A percentile compares a stretch with the other conserved stretches of the same genome.
Conservation (phyloP, 2,329 filamentous ascomycete genomes). For the Botrytis squamosa region DNA sequence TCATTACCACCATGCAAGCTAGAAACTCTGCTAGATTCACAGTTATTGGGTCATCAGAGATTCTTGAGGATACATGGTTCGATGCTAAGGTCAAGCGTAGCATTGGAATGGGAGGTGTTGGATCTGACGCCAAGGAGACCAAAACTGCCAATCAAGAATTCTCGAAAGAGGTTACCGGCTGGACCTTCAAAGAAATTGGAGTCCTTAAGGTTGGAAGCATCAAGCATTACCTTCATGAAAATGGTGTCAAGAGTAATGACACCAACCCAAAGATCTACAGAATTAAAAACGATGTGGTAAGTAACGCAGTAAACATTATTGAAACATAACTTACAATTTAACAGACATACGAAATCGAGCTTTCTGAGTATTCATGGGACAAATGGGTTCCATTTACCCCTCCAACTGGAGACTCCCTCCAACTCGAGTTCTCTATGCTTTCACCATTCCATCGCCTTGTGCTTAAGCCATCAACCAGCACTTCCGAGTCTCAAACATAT, state of each 20-base stretch:
- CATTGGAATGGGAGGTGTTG: conserved; percentile 43
- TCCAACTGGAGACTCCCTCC: conserved; percentile 69
- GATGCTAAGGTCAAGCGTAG: conserved; percentile 66
- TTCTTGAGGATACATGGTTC: conserved; percentile 88
- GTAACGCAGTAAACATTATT: conserved; percentile 44
- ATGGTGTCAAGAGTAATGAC: conserved; percentile 48
- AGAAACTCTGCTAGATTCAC: conserved; percentile 90
- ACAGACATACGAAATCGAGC: conserved; percentile 56
- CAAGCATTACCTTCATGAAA: conserved; percentile 69
- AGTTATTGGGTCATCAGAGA: conserved; percentile 80
- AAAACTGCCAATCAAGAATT: conserved; percentile 81
- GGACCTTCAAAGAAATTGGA: conserved; percentile 93
- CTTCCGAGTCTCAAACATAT: conserved; percentile 70
- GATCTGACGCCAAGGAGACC: conserved; percentile 50
- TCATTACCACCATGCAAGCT: conserved; percentile 85
- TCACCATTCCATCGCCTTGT: conserved; percentile 92
- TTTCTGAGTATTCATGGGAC: conserved; percentile 80
- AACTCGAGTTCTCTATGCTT: conserved; percentile 98
- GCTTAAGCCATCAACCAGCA: conserved; percentile 58
- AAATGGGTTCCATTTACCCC: conserved; percentile 72
- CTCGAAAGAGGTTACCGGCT: conserved; percentile 79
- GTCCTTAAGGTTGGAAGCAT: conserved; percentile 82
- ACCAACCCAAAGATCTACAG: conserved; percentile 88
- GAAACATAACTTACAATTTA: conserved; percentile 23
- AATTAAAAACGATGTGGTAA: conserved; percentile 93